Base-by-base conservation (phyloP, 2,329 filamentous ascomycete species). In the Teratosphaeria destructans region DNA sequence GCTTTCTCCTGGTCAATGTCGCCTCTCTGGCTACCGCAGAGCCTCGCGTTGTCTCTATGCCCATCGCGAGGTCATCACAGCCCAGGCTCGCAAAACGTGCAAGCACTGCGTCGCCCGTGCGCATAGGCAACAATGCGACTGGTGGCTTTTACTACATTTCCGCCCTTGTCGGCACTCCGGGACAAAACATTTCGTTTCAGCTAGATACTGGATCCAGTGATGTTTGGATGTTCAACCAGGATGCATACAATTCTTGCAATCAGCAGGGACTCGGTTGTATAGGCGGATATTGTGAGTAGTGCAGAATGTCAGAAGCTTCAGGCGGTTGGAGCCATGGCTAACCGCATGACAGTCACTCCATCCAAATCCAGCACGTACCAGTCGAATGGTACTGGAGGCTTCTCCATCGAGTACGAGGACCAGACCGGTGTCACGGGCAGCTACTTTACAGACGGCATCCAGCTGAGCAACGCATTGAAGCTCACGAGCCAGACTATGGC, bases 391-490 rank as follows among this genome's bases (percentile, higher is more conserved):
- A 57, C 64, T 2, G 52, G 61, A 6, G 65, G 65, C 1, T 70
- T 64, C 1, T 70, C 72, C 75, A 95, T 96, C 64, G 85, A 85
- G 1, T 96, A 96, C 65, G 87, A 88, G 49, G 91, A 96, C 73
- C 89, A 89, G 54, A 88, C 88, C 0, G 84, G 85, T 5, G 88
- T 90, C 0, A 72, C 76, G 1, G 91, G 92, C 37, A 88, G 94
- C 73, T 96, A 95, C 71, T 89, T 84, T 2, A 85, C 82, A 3
- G 92, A 96, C 69, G 87, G 72, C 54, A 62, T 63, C 1, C 16
- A 49, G 16, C 10, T 49, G 16, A 49, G n/a, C 43, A 49, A 49
- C 19, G 76, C 76, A 26, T 71, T 79, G 34, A 79, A 73, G 1
- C 65, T 91, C 39, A 63, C 77, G 3, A 73, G 76, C 59, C 75